These are phyloP conservation scores for Alloteropsis semialata DNA, from an alignment of 176 grass and related monocot genomes.

Conservation along the genomic window DNA sequence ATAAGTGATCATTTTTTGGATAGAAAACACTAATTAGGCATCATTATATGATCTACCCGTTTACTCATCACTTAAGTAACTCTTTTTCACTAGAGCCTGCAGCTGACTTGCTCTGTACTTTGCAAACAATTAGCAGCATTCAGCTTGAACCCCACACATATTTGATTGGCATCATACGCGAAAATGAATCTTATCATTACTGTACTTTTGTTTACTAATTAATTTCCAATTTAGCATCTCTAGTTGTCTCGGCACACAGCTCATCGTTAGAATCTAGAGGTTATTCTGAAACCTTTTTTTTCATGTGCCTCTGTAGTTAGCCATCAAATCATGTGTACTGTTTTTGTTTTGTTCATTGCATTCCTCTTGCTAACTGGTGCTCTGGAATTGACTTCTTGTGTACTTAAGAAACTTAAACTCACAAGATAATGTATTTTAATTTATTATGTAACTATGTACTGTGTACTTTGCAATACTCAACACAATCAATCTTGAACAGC, in stretches of 20 bases:
- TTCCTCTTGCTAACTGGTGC: slow-evolving; percentile 8
- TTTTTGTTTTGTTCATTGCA: not conserved
- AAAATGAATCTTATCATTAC: not conserved
- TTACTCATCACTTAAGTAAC: not conserved
- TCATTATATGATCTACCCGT: not conserved
- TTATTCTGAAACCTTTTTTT: not conserved
- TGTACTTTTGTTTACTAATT: slow-evolving; percentile 14
- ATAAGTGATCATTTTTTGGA: not conserved
- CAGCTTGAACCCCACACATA: slow-evolving; percentile 13
- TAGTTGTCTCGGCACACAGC: not conserved
- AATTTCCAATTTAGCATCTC: not conserved
- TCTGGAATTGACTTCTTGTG: not conserved
- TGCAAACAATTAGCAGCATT: slow-evolving; percentile 5
- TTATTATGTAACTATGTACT: not conserved
- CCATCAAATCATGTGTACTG: not conserved
- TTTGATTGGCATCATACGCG: not conserved
- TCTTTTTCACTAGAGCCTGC: not conserved
- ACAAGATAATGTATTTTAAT: not conserved
- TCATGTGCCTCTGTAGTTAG: not conserved
- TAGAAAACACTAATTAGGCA: not conserved
- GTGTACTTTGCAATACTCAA: not conserved
- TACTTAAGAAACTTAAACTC: not conserved
- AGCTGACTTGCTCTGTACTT: not conserved
- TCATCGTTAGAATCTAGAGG: not conserved
- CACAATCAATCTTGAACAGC: not conserved